Percentiles rank a stretch among this genome's conserved stretches.
phyloP scores from a whole-genome alignment of 1,284 basidiomycete genomes.

The Pyrrhoderma noxium region DNA sequence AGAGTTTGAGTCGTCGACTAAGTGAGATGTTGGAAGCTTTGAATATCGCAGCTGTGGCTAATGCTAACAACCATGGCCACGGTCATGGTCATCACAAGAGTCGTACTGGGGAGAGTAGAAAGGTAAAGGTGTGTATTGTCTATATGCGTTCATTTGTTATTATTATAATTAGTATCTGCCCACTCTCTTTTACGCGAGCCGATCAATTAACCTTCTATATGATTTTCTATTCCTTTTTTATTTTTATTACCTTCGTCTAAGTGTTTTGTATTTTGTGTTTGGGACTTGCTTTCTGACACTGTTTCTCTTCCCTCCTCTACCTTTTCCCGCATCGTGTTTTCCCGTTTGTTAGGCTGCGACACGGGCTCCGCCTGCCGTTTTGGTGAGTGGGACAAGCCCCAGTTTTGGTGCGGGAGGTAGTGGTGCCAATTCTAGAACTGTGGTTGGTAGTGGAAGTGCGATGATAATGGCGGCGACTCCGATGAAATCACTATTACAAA shows the following conservation, averaged over 20 bases:
- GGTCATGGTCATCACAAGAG: not conserved
- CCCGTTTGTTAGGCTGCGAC: too few species aligned
- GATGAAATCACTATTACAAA: not conserved
- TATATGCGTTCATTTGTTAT: not conserved
- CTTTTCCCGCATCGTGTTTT: too few species aligned
- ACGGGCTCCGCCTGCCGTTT: not conserved
- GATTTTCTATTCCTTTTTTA: too few species aligned
- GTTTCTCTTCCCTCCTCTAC: too few species aligned
- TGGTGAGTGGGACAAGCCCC: not conserved
- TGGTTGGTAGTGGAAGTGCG: not conserved
- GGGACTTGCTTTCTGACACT: too few species aligned
- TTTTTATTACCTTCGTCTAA: too few species aligned
- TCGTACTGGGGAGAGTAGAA: not conserved
- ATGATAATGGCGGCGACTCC: not conserved
- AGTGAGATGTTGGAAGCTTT: conserved; percentile 4
- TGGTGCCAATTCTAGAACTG: not conserved
- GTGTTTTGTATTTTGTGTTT: too few species aligned
- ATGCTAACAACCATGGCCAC: not conserved
- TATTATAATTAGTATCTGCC: not conserved
- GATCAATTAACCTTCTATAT: too few species aligned
- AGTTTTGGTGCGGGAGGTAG: not conserved
- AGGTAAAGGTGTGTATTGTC: not conserved
- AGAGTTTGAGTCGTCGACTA: conserved; percentile 9
- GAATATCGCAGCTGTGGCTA: not conserved
- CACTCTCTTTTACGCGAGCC: not conserved